phyloP scores from a whole-genome alignment of 768 basidiomycete genomes.

The Peribolospora baueri region DNA sequence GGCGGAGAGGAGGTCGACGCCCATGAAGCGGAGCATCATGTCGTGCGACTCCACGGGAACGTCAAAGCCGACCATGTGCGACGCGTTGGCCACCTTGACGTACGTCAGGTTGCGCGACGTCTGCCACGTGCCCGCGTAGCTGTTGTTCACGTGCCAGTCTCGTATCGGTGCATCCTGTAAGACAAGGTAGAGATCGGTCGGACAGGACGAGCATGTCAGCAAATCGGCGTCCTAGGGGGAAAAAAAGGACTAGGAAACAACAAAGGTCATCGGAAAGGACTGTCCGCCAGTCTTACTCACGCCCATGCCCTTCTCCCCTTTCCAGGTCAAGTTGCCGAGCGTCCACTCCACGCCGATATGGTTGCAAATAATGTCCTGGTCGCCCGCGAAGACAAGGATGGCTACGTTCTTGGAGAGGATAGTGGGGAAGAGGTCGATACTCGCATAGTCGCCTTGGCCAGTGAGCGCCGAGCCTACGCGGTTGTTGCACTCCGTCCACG shows the following conservation, averaged over 20 bases:
- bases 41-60: constrained; percentile 71
- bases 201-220: constrained; percentile 20
- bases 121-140: constrained; percentile 74
- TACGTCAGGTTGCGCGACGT: constrained; percentile 74
- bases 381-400: constrained; percentile 77
- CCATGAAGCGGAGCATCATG: constrained; percentile 97
- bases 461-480: constrained; percentile 34
- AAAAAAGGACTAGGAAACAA: constrained; percentile 3
- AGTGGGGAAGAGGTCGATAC: constrained; percentile 49
- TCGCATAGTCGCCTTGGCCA: constrained; percentile 33
- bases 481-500: constrained; percentile 67
- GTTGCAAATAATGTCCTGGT: constrained; percentile 92
- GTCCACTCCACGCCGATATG: constrained; percentile 69
- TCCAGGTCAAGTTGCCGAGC: constrained; percentile 66
- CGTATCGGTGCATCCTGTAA: constrained; percentile 16
- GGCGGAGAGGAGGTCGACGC: constrained; percentile 58
- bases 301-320: constrained; percentile 55
- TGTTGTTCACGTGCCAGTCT: constrained; percentile 36
- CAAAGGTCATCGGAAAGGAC: constrained; percentile 1
- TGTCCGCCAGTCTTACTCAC: constrained; percentile 27
- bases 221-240: constrained; percentile 34
- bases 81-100: constrained; percentile 75
- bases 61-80: constrained; percentile 86
- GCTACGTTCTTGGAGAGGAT: constrained; percentile 49
- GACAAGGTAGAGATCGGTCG: background rate